Evolutionary conservation across 1,139 yeast species (phyloP).

Genomic region (Tardiomyces digboiensis): DNA sequence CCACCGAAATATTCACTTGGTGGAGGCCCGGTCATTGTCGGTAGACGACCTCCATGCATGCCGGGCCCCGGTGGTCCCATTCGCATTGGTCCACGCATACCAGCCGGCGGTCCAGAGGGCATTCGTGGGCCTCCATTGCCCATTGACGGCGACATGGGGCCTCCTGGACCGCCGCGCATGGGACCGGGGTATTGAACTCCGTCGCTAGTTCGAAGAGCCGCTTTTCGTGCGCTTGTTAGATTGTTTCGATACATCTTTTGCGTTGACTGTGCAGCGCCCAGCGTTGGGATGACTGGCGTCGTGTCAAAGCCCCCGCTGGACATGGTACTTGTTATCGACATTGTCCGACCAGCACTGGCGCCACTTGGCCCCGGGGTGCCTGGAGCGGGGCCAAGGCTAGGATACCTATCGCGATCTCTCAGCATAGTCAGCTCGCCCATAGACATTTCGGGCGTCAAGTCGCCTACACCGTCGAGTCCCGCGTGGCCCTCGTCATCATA

Average conservation of each 20-base stretch:
- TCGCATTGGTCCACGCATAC: not conserved
- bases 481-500: not conserved
- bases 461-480: not conserved
- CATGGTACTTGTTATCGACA: constrained; percentile 24
- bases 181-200: not conserved
- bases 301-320: constrained; percentile 21
- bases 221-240: not conserved
- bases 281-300: constrained; percentile 28
- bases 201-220: not conserved
- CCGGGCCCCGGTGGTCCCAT: constrained; percentile 1
- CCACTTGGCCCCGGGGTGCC: constrained; percentile 1
- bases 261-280: constrained; percentile 8
- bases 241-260: not conserved
- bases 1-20: not conserved
- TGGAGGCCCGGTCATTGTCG: not conserved
- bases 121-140: not conserved
- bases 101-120: not conserved
- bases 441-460: constrained; percentile 10
- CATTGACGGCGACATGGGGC: not conserved
- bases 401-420: constrained; percentile 27
- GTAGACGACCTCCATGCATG: not conserved
- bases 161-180: not conserved
- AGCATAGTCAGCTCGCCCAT: constrained; percentile 18
- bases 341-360: constrained; percentile 16
- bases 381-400: constrained; percentile 16